These are phyloP conservation scores for Neoascochyta sp. DNA, from an alignment of 2,329 filamentous ascomycete species.

Conservation along the genomic window DNA sequence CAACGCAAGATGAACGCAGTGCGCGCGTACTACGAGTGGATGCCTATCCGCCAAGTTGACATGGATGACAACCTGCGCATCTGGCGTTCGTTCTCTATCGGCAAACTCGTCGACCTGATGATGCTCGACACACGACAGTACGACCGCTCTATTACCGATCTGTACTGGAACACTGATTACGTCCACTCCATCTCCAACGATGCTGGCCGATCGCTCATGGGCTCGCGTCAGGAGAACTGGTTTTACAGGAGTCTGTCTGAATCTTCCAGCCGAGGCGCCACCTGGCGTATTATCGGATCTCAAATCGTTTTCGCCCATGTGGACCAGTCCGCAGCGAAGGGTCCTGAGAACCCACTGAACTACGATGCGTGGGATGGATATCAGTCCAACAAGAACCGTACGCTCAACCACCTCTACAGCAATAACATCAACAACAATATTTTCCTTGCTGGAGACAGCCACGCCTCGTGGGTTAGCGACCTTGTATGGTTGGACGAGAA, in stretches of 20 bases:
- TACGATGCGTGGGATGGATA: slow-evolving; percentile 66
- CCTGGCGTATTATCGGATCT: slow-evolving; percentile 68
- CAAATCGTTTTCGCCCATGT: slow-evolving; percentile 65
- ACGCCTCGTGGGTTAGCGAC: slow-evolving; percentile 57
- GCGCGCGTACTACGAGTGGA: slow-evolving; percentile 46
- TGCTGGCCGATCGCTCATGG: slow-evolving; percentile 66
- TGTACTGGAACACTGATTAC: slow-evolving; percentile 59
- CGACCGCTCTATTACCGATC: slow-evolving; percentile 43
- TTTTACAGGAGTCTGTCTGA: slow-evolving; percentile 48
- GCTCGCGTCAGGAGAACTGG: slow-evolving; percentile 69
- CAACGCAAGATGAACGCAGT: slow-evolving; percentile 48
- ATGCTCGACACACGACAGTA: slow-evolving; percentile 46
- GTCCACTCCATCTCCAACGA: slow-evolving; percentile 62
- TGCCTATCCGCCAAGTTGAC: slow-evolving; percentile 44
- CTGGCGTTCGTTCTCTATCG: slow-evolving; percentile 43
- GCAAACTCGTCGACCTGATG: slow-evolving; percentile 42
- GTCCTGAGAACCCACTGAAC: slow-evolving; percentile 48
- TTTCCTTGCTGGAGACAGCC: slow-evolving; percentile 67
- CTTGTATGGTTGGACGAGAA: slow-evolving; percentile 46
- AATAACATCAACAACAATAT: slow-evolving; percentile 70
- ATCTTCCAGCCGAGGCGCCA: slow-evolving; percentile 61
- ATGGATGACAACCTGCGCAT: slow-evolving; percentile 45
- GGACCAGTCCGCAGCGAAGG: slow-evolving; percentile 46
- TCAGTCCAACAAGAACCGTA: slow-evolving; percentile 66
- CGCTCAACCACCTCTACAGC: slow-evolving; percentile 61